phyloP scores from a whole-genome alignment of 2,329 filamentous ascomycete genomes.

The Xylaria sp. region DNA sequence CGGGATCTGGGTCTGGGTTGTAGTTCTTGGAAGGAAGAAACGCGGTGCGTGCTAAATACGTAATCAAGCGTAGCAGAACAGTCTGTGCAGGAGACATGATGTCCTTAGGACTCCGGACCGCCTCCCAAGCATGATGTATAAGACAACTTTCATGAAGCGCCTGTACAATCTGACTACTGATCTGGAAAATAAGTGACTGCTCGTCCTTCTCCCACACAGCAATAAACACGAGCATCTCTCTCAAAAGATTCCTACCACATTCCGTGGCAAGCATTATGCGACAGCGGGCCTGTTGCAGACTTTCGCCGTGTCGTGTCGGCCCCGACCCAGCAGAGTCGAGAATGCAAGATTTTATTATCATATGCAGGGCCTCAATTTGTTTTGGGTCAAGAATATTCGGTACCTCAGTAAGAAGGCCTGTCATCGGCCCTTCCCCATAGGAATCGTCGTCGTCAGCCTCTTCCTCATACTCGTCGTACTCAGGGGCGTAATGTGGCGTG shows the following conservation, averaged over 20 bases:
- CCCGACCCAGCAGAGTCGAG: conserved; percentile 81
- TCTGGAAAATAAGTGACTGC: conserved; percentile 93
- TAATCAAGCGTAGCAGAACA: conserved; percentile 89
- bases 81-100: conserved; percentile 96
- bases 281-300: conserved; percentile 89
- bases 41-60: conserved; percentile 82
- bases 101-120: conserved; percentile 90
- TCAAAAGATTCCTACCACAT: conserved; percentile 86
- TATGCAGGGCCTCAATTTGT: conserved; percentile 94
- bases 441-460: conserved; percentile 74
- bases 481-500: conserved; percentile 53
- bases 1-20: conserved; percentile 42
- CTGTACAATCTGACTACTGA: conserved; percentile 95
- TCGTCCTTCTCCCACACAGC: conserved; percentile 97
- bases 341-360: conserved; percentile 97
- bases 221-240: conserved; percentile 94
- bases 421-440: conserved; percentile 80
- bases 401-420: conserved; percentile 89
- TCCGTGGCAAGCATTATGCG: conserved; percentile 90
- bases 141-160: conserved; percentile 89
- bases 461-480: conserved; percentile 64
- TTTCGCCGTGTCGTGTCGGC: conserved; percentile 74
- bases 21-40: conserved; percentile 54
- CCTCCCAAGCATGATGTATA: conserved; percentile 91
- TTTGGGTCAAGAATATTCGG: conserved; percentile 93